Evolutionary conservation across 257 asterid genomes (phyloP).

Genomic region (Ophiorrhiza pumila): DNA sequence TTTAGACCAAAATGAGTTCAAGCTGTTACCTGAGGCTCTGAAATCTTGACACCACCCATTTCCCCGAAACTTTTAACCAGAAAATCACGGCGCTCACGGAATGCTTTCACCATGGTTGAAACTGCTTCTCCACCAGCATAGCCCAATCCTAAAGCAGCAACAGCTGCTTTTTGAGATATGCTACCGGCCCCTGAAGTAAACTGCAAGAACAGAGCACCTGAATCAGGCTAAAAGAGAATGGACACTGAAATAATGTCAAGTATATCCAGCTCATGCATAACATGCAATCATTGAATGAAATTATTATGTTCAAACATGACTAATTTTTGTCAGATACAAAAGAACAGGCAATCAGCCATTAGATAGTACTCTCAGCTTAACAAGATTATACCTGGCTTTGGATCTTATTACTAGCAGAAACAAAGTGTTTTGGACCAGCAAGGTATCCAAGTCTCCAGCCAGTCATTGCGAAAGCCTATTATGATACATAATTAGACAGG

Average conservation of each 20-base stretch:
- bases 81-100: conserved; percentile 82
- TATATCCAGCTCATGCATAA: background rate
- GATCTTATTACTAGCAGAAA: conserved; percentile 87
- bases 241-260: background rate
- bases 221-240: conserved; percentile 4
- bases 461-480: conserved; percentile 92
- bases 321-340: background rate
- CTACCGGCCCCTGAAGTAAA: conserved; percentile 97
- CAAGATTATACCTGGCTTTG: conserved; percentile 75
- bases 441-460: conserved; percentile 98
- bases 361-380: background rate
- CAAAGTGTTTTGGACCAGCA: conserved; percentile 95
- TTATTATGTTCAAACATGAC: background rate
- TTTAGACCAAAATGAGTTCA: conserved; percentile 6
- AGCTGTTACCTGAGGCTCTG: conserved; percentile 75
- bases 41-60: conserved; percentile 69
- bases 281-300: background rate
- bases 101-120: conserved; percentile 77
- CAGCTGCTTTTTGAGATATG: conserved; percentile 85
- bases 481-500: conserved; percentile 15
- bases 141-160: conserved; percentile 92
- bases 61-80: conserved; percentile 79
- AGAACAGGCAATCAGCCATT: background rate
- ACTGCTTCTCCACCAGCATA: conserved; percentile 95
- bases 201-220: conserved; percentile 34